Evolutionary conservation across 306 rosid species (phyloP), one percentile per base, ranked within the genome.

Genomic region (Senna siamea): DNA sequence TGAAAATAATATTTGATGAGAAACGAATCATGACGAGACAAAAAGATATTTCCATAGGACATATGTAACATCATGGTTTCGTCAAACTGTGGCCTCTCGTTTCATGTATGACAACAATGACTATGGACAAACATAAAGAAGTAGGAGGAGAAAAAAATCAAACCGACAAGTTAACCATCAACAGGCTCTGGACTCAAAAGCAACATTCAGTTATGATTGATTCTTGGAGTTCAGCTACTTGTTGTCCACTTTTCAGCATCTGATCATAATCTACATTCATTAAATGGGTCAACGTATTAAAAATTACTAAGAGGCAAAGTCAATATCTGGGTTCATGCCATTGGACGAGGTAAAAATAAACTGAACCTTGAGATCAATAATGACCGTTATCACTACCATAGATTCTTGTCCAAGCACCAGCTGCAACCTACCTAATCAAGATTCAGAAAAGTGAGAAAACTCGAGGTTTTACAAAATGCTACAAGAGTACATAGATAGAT

Each of bases 351-450:
- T 20, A 22, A 60, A 47, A 65, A 32, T 18, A 77, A 70, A 76
- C 43, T 43, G 78, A 78, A 86, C 85, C 87, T 86, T 75, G 82
- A 69, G 62, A 67, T 30, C 22, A 75, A 74, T 83, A 63, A 77
- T 63, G 60, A 73, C 17, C 10, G 59, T 23, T 47, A 51, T 70
- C 51, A 74, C 78, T 76, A 59, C 66, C 75, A 80, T 72, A 51
- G 48, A 76, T 73, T 62, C 77, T 80, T 83, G 83, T 81, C 82
- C 86, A 73, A 81, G 66, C 84, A 77, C 68, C 80, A 79, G 79
- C 87, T 81, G 85, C 80, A 83, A 79, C 86, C 89, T 84, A 81
- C 91, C 89, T 80, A 76, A 79, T 78, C 82, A 81, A 76, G 69
- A 78, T 47, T 40, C 47, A 86, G 76, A 75, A 69, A 81, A 76